A percentile compares a stretch with the other conserved stretches of the same genome.
Evolutionary conservation across 805 yeast genomes (phyloP).

Genomic region (Metschnikowia noctiluminum): DNA sequence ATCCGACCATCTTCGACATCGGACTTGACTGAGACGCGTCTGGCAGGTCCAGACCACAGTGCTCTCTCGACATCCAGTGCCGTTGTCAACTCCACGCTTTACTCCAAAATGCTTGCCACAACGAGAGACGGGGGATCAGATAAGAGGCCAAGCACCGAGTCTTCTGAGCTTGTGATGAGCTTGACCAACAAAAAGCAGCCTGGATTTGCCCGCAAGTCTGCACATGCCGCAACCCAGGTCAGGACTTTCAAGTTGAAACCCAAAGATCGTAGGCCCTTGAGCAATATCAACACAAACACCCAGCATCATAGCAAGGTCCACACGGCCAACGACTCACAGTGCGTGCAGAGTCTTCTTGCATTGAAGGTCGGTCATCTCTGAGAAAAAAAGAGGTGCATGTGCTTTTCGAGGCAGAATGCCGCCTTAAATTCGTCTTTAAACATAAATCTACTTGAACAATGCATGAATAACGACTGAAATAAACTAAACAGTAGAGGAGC

Average conservation of each 20-base stretch:
- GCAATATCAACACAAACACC: slow-evolving; percentile 10
- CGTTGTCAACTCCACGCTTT: slow-evolving; percentile 4
- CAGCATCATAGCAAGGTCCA: slow-evolving; percentile 1
- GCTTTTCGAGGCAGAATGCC: too few species aligned
- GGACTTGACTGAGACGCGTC: slow-evolving; percentile 5
- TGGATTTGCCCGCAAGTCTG: slow-evolving; percentile 16
- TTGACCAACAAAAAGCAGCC: slow-evolving; percentile 20
- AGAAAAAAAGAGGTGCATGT: too few species aligned
- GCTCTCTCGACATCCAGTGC: slow-evolving; percentile 1
- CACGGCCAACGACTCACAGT: slow-evolving; percentile 17
- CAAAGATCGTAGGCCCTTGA: slow-evolving; percentile 18
- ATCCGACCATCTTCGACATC: slow-evolving; percentile 13
- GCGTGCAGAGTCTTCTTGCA: slow-evolving; percentile 18
- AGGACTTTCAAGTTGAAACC: slow-evolving; percentile 17
- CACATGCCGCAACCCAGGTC: slow-evolving; percentile 16
- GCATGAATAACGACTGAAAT: too few species aligned
- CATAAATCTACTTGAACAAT: too few species aligned
- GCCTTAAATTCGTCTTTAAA: too few species aligned
- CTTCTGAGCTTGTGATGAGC: slow-evolving; percentile 15
- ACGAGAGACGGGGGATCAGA: slow-evolving; percentile 1
- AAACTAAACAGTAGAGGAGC: too few species aligned
- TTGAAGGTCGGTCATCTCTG: slow-evolving; percentile 15
- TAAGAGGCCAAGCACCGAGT: neutral
- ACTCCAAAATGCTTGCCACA: slow-evolving; percentile 11
- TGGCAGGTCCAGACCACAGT: neutral